Conservation (phyloP, 2,329 filamentous ascomycete genomes). For the Sphaerulina musiva region DNA sequence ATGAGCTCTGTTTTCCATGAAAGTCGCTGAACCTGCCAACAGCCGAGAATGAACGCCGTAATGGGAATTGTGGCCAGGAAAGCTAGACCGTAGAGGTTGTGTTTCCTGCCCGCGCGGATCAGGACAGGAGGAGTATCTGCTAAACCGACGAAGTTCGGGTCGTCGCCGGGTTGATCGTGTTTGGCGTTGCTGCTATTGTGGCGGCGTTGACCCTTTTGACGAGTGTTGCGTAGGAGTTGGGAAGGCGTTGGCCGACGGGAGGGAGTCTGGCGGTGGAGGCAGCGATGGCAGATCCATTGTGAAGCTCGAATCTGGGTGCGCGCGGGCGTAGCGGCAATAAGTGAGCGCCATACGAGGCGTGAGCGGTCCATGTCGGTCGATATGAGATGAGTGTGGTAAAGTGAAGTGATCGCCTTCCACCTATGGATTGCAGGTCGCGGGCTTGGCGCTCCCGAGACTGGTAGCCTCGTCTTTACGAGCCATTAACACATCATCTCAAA, state of each 20-base stretch:
- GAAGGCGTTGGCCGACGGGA: conserved; percentile 9
- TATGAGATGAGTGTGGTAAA: neutral
- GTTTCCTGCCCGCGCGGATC: conserved; percentile 65
- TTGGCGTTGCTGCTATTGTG: conserved; percentile 35
- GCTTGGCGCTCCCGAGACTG: too few relatives aligned
- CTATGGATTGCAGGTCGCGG: too few relatives aligned
- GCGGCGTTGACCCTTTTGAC: conserved; percentile 26
- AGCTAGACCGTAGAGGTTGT: conserved; percentile 48
- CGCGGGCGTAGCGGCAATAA: neutral
- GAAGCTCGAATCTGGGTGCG: neutral
- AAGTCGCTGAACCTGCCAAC: conserved; percentile 91
- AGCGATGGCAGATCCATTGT: conserved; percentile 26
- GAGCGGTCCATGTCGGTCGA: conserved; percentile 18
- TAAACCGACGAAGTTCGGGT: conserved; percentile 74
- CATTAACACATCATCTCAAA: too few relatives aligned
- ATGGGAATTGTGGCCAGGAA: conserved; percentile 66
- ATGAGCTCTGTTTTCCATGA: conserved; percentile 92
- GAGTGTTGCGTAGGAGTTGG: conserved; percentile 20
- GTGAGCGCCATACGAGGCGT: conserved; percentile 6
- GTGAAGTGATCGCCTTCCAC: neutral
- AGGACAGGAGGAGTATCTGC: conserved; percentile 79
- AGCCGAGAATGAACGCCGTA: conserved; percentile 82
- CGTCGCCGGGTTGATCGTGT: conserved; percentile 63
- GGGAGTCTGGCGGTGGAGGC: conserved; percentile 28
- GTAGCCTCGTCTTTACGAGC: too few relatives aligned